Evolutionary conservation across 2,329 filamentous ascomycete species (phyloP), one percentile per base, ranked within the genome.

Genomic region (Cladophialophora carrionii): DNA sequence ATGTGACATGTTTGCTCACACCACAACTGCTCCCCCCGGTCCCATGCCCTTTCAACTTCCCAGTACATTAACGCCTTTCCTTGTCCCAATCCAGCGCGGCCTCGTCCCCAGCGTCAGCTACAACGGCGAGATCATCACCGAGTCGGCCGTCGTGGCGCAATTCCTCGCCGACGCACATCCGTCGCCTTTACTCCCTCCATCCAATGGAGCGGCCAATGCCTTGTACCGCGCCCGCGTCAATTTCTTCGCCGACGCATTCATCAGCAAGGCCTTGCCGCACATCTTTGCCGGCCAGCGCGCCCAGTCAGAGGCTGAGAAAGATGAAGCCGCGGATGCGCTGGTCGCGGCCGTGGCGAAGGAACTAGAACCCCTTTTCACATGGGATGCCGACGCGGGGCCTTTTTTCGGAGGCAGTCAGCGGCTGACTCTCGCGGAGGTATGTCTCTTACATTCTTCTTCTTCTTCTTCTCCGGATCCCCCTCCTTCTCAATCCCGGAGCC

Each of bases 381-480:
- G 58, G 46, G 54, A 41, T n/a, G n/a, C 46, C 9, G 8, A 9
- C 14, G 57, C 41, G 26, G 57, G 62, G 14, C 87, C 87, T 0
- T 90, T 86, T 74, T 90, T 89, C 74, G 85, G 84, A 2, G 88
- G 88, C 0, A 85, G 83, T 60, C 79, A 84, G 20, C 85, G 79
- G 73, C 73, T 92, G 46, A 94, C 90, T 0, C 76, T 93, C 37
- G 91, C 87, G 7, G 91, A 95, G 84, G 90, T 90, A 77, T 67
- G 78, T 74, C n/a, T n/a, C n/a, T n/a, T n/a, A n/a, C n/a, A n/a
- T n/a, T n/a, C n/a, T n/a, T n/a, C n/a, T n/a, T n/a, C n/a, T n/a
- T n/a, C n/a, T n/a, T n/a, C n/a, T n/a, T n/a, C n/a, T n/a, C n/a
- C n/a, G n/a, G n/a, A n/a, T n/a, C 26, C 26, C 26, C 26, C 26